Evolutionary conservation across 1,284 basidiomycete genomes (phyloP).

Genomic region (Erythrobasidium hasegawianum): DNA sequence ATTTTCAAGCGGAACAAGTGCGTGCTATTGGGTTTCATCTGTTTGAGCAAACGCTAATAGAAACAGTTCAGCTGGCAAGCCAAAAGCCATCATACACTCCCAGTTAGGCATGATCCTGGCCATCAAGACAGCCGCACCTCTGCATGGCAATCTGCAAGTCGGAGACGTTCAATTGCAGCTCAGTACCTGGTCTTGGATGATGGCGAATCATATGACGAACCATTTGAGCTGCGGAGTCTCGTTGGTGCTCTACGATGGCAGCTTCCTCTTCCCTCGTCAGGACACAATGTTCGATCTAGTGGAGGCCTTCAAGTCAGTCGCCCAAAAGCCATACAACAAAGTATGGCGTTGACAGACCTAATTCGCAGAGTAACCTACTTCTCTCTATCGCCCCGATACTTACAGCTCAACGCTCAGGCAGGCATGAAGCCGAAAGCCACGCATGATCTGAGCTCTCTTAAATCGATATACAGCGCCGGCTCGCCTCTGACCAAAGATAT

Average conservation of each 20-base stretch:
- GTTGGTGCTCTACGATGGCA: conserved; percentile 79
- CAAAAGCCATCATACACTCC: conserved; percentile 64
- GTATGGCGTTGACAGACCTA: neutral
- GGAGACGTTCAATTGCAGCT: conserved; percentile 13
- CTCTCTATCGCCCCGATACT: conserved; percentile 55
- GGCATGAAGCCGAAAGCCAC: conserved; percentile 57
- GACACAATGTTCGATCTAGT: conserved; percentile 68
- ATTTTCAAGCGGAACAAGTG: conserved; percentile 81
- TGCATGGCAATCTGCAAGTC: conserved; percentile 63
- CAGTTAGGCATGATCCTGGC: conserved; percentile 85
- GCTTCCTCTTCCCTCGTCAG: conserved; percentile 64
- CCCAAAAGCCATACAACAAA: no score
- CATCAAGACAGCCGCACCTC: conserved; percentile 70
- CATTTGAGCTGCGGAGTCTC: conserved; percentile 68
- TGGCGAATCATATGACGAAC: conserved; percentile 68
- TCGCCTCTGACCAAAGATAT: conserved; percentile 70
- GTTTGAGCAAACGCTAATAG: neutral
- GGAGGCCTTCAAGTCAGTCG: conserved; percentile 54
- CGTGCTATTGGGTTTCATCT: conserved; percentile 44
- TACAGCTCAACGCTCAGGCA: conserved; percentile 24
- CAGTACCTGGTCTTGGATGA: conserved; percentile 48
- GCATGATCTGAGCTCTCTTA: conserved; percentile 61
- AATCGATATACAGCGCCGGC: conserved; percentile 77
- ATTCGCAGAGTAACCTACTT: conserved; percentile 61
- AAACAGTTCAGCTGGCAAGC: conserved; percentile 45